Base-by-base conservation (phyloP, 305 asterid genomes). In the Solanum hybrid region DNA sequence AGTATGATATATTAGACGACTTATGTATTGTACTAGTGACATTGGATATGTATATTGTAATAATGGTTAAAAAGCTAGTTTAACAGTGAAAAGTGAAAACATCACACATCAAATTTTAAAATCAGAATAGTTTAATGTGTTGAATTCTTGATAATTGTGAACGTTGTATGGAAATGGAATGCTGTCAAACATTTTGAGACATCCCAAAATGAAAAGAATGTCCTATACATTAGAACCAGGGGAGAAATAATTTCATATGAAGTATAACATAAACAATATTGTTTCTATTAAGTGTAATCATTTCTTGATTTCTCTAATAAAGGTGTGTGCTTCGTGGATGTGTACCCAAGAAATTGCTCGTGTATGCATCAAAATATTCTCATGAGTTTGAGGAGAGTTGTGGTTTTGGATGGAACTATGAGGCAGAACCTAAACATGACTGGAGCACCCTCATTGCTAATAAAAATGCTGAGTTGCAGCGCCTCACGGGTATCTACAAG, bases 301-400 rank as follows among this genome's bases (percentile, higher is more conserved):
- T 71, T 40, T 51, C 89, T 78, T 91, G 89, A 35, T 79, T 91
- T 86, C 88, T 29, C 89, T 26, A 76, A 51, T 93, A 90, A 90
- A 97, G 99, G 96, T 97, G 99, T 89, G 99, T 96, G 69, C 99
- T 97, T 79, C 98, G 99, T 16, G 99, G 99, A 86, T 96, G 99
- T 88, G 99, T 97, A 32, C 99, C 99, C 11, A 97, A 96, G 92
- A 97, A 96, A 93, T 95, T 96, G 84, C 95, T 97, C 6, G 99
- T 97, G 7, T 97, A 95, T 89, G 98, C 98, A 38, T 96, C 99
- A 84, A 96, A 96, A 85, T 96, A 94, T 90, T 91, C 98, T 90
- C 99, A 97, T 92, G 99, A 97, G 85, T 97, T 97, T 90, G 97
- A 96, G 73, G 99, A 96, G 91, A 97, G 99, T 91, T 88, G 92